phyloP scores from a whole-genome alignment of 2,329 filamentous ascomycete species.

The Exophiala aquamarina region DNA sequence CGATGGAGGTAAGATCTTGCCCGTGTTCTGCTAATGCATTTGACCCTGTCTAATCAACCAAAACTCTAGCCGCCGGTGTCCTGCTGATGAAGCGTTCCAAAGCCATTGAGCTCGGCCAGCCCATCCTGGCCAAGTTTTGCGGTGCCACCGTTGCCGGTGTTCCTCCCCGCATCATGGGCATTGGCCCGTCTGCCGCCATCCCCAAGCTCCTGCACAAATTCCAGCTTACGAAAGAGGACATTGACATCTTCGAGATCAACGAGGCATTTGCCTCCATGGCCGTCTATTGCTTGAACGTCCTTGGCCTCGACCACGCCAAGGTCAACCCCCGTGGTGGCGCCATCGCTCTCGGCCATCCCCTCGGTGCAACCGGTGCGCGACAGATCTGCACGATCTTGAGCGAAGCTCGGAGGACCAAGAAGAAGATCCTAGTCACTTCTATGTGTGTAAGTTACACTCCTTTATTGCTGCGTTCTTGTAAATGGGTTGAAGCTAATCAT shows the following conservation, averaged over 20 bases:
- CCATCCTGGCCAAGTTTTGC: constrained; percentile 92
- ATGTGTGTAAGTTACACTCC: constrained; percentile 61
- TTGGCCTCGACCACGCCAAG: constrained; percentile 61
- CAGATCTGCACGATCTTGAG: constrained; percentile 90
- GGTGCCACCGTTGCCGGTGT: constrained; percentile 88
- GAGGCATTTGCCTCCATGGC: constrained; percentile 98
- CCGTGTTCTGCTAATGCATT: too few relatives aligned
- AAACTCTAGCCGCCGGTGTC: constrained; percentile 68
- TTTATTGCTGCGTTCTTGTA: too few relatives aligned
- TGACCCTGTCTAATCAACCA: not conserved
- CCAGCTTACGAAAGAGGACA: constrained; percentile 74
- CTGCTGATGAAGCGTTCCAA: constrained; percentile 93
- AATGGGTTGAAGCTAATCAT: not conserved
- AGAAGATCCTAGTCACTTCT: constrained; percentile 86
- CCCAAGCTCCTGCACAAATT: constrained; percentile 81
- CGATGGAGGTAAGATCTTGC: constrained; percentile 66
- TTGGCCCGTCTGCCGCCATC: constrained; percentile 56
- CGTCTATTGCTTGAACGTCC: constrained; percentile 81
- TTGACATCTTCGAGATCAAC: constrained; percentile 91
- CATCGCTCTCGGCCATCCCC: constrained; percentile 86
- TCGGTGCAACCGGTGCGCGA: constrained; percentile 84
- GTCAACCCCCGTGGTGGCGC: constrained; percentile 95
- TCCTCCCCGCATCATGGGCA: constrained; percentile 86
- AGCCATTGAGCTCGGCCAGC: constrained; percentile 81
- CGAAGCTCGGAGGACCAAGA: constrained; percentile 78